These are phyloP conservation scores for Viola odorata DNA, from an alignment of 345 rosid species.

Conservation along the genomic window DNA sequence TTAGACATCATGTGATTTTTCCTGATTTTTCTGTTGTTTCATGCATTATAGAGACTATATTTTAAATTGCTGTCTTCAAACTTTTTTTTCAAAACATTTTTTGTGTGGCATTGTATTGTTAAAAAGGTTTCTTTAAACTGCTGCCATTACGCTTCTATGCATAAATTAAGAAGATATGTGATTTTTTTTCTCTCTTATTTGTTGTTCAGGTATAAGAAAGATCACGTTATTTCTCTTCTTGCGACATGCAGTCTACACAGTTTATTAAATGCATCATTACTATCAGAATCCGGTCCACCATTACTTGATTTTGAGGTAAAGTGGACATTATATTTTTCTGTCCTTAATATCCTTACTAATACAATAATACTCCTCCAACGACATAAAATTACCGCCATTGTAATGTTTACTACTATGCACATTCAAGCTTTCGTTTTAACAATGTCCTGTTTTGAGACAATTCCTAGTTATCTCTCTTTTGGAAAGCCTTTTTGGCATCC, in stretches of 20 bases:
- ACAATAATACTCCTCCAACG: neutral
- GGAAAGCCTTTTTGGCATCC: too few species aligned
- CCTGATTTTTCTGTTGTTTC: neutral
- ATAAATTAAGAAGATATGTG: neutral
- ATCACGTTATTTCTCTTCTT: constrained; percentile 70
- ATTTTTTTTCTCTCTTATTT: constrained; percentile 2
- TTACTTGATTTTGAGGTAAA: constrained; percentile 94
- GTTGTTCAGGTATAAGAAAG: constrained; percentile 67
- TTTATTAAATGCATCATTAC: constrained; percentile 64
- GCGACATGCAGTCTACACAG: constrained; percentile 83
- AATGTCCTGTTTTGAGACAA: too few species aligned
- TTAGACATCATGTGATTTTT: neutral
- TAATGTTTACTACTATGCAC: too few species aligned
- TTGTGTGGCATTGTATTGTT: too few species aligned
- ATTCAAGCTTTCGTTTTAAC: too few species aligned
- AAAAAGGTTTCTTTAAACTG: too few species aligned
- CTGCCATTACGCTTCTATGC: neutral
- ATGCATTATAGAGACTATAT: neutral
- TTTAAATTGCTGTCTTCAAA: constrained; percentile 5
- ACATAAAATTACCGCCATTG: too few species aligned
- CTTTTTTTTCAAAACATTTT: neutral
- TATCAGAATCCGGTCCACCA: constrained; percentile 93
- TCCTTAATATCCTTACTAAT: neutral
- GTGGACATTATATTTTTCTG: neutral
- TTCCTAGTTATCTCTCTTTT: too few species aligned